Evolutionary conservation across 345 rosid genomes (phyloP), one percentile per base, ranked within the genome.

Genomic region (Theobroma cacao): DNA sequence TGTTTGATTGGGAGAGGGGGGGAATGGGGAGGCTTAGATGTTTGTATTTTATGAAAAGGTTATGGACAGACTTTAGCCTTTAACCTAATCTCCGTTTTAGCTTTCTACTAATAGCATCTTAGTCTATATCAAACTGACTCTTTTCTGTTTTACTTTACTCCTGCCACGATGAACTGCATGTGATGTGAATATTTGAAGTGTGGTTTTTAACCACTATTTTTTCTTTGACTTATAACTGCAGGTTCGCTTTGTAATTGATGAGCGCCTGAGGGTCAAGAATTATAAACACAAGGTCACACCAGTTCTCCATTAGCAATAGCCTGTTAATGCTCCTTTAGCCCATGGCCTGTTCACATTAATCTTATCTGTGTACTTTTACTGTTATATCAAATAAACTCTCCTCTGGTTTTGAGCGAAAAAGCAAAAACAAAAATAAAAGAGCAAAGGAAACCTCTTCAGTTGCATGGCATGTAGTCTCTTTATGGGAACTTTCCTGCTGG

Each of bases 161-260:
- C 55, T 22, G 60, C 68, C 13, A 4, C 41, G 15, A 33, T 30
- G 61, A 43, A 22, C 34, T 72, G 47, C 30, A 52, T 26, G 17
- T 9, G 9, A 5, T 2, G 10, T 75, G 48, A 18, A 22, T 22
- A 11, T 50, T 34, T 72, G 56, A 48, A 31, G 62, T 43, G 63
- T 50, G 40, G 50, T 63, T 41, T 47, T 61, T 48, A 66, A 77
- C 75, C 47, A 34, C n/a, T 18, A 10, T 63, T 7, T 56, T 14
- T 61, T 53, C 41, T 50, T 33, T 14, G 63, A 31, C 55, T 15
- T 68, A 20, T 63, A 48, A 70, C 58, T 78, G 79, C 89, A 95
- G 99, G 92, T 95, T 72, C 79, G 91, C 31, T 95, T 93, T 86
- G 94, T 92, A 77, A 87, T 90, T 61, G 97, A 93, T 82, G 99